phyloP scores from a whole-genome alignment of 768 basidiomycete species.

The Hemileccinum rubropunctum region DNA sequence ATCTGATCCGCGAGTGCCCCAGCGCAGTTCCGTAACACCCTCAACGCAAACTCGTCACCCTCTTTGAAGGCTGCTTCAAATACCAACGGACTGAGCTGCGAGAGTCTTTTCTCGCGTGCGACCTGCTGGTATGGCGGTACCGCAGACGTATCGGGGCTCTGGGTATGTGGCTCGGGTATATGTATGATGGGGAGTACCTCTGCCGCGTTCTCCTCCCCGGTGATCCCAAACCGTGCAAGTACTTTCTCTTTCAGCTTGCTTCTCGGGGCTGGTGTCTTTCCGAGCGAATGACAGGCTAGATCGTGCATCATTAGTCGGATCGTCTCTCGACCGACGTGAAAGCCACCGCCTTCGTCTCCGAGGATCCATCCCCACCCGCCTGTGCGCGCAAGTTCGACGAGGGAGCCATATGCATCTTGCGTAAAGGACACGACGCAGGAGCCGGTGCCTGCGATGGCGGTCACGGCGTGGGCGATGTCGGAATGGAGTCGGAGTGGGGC shows the following conservation, averaged over 20 bases:
- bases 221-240: constrained; percentile 54
- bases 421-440: constrained; percentile 70
- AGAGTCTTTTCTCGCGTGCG: constrained; percentile 70
- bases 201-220: constrained; percentile 41
- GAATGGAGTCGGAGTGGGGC: constrained; percentile 65
- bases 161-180: constrained; percentile 48
- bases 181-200: constrained; percentile 68
- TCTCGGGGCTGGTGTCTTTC: constrained; percentile 13
- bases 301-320: constrained; percentile 63
- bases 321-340: constrained; percentile 73
- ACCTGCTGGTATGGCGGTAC: constrained; percentile 29
- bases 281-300: constrained; percentile 47
- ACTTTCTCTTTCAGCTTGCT: constrained; percentile 46
- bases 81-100: constrained; percentile 71
- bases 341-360: constrained; percentile 84
- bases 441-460: constrained; percentile 81
- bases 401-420: constrained; percentile 35
- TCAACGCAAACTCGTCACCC: constrained; percentile 60
- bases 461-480: constrained; percentile 61
- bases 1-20: constrained; percentile 58
- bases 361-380: constrained; percentile 87
- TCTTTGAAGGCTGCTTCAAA: constrained; percentile 74
- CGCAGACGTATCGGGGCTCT: constrained; percentile 14
- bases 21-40: constrained; percentile 53
- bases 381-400: constrained; percentile 63